Conservation (phyloP, 805 yeast species). For the Kodamaea kaohsiungensis region DNA sequence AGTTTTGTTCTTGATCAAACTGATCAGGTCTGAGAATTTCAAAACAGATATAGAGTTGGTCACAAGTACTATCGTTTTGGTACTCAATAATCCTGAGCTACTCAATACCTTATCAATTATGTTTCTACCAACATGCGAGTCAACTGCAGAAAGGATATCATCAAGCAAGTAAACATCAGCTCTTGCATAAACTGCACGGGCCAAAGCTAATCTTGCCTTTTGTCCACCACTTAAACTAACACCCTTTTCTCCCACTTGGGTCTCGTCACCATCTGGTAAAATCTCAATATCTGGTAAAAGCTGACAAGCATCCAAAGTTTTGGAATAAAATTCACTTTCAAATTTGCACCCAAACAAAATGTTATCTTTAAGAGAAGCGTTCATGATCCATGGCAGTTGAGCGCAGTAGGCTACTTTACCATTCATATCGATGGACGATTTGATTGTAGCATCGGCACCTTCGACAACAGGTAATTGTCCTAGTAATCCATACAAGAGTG, state of each 20-base stretch:
- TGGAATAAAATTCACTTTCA: conserved; percentile 21
- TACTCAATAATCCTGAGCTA: conserved; percentile 21
- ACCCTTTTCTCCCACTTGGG: conserved; percentile 31
- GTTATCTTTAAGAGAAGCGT: conserved; percentile 26
- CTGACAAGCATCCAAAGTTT: conserved; percentile 28
- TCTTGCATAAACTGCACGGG: conserved; percentile 29
- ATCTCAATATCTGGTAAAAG: conserved; percentile 25
- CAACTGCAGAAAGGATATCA: conserved; percentile 29
- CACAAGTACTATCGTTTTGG: conserved; percentile 29
- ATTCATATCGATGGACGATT: conserved; percentile 14
- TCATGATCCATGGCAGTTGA: conserved; percentile 28
- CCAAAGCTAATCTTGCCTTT: conserved; percentile 29
- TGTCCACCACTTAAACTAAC: conserved; percentile 33
- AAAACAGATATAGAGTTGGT: conserved; percentile 28
- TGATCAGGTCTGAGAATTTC: conserved; percentile 22
- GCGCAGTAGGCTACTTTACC: conserved; percentile 30
- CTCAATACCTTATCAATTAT: conserved; percentile 27
- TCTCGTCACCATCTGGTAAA: conserved; percentile 29
- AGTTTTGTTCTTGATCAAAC: conserved; percentile 21
- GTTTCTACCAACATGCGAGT: conserved; percentile 30
- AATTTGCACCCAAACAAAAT: conserved; percentile 26
- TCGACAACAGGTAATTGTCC: conserved; percentile 20
- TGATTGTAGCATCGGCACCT: conserved; percentile 10
- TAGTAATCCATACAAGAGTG: conserved; percentile 24
- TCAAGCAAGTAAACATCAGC: conserved; percentile 29